A percentile compares a stretch with the other conserved stretches of the same genome.
Conservation (phyloP, 2,329 filamentous ascomycete genomes). For the Aspergillus spinulosporus region DNA sequence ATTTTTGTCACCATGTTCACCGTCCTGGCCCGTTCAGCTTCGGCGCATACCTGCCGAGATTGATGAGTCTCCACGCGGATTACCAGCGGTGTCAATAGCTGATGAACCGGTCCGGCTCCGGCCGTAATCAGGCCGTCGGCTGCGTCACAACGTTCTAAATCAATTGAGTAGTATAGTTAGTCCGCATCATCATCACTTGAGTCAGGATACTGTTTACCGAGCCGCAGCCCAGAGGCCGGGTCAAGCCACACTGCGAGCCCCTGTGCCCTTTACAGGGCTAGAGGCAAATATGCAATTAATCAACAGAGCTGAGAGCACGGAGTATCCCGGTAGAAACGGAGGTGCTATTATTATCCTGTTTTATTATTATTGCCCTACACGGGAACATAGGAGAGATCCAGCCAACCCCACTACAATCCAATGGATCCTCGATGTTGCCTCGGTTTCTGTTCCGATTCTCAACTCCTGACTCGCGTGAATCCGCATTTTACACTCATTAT, state of each 20-base stretch:
- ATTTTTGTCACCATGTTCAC: too few species aligned
- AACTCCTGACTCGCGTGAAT: conserved; percentile 1
- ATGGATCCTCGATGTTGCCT: conserved; percentile 6
- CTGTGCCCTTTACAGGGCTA: neutral
- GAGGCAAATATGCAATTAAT: too few species aligned
- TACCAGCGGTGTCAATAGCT: too few species aligned
- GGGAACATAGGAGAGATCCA: neutral
- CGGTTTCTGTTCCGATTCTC: conserved; percentile 4
- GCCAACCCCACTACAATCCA: conserved; percentile 1
- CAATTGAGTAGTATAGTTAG: too few species aligned
- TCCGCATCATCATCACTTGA: too few species aligned
- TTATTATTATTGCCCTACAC: neutral
- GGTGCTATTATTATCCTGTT: neutral
- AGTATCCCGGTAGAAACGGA: neutral
- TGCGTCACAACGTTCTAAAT: too few species aligned
- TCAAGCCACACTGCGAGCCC: neutral
- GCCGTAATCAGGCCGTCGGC: too few species aligned
- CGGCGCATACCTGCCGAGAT: neutral
- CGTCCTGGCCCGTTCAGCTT: neutral
- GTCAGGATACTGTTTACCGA: too few species aligned
- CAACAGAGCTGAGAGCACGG: too few species aligned
- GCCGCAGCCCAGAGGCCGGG: too few species aligned
- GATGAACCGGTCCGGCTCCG: too few species aligned
- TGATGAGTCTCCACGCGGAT: too few species aligned
- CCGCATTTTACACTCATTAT: neutral